Evolutionary conservation across 179 eudicot genomes (phyloP).

Genomic region (Spergularia azorica): DNA sequence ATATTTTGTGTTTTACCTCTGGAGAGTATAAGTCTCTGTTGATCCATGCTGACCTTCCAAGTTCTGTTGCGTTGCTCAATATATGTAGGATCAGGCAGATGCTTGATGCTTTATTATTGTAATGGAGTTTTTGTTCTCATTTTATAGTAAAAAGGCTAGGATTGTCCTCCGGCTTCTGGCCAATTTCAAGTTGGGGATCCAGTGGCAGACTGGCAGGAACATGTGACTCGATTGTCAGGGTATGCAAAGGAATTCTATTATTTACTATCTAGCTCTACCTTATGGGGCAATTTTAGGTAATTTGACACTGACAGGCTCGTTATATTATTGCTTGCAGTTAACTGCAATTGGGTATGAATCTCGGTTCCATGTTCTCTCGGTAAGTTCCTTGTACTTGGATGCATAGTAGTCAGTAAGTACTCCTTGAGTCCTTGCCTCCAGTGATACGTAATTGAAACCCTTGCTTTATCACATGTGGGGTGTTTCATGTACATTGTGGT

Average conservation of each 20-base stretch:
- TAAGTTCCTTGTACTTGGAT: not conserved
- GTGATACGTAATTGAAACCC: not conserved
- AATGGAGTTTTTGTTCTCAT: not conserved
- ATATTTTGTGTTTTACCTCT: not conserved
- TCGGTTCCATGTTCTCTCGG: slow-evolving; percentile 7
- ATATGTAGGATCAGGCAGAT: slow-evolving; percentile 5
- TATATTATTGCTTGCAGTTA: slow-evolving; percentile 7
- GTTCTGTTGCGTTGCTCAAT: not conserved
- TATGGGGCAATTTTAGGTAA: slow-evolving; percentile 12
- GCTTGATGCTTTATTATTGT: not conserved
- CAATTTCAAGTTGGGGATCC: slow-evolving; percentile 8
- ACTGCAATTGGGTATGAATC: slow-evolving; percentile 9
- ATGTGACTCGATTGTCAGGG: slow-evolving; percentile 25
- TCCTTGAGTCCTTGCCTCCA: not conserved
- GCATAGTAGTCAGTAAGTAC: not conserved
- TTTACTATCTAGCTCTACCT: slow-evolving; percentile 14
- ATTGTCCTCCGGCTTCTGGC: not conserved
- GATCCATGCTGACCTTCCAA: not conserved
- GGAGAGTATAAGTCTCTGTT: not conserved
- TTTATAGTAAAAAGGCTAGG: slow-evolving; percentile 14
- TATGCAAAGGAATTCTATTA: slow-evolving; percentile 17
- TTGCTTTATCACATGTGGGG: slow-evolving; percentile 3
- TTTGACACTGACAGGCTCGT: slow-evolving; percentile 27
- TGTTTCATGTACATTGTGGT: no score
- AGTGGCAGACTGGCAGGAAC: slow-evolving; percentile 25